These are phyloP conservation scores for Pyronema omphalodes DNA, from an alignment of 495 filamentous ascomycete species.

Conservation along the genomic window DNA sequence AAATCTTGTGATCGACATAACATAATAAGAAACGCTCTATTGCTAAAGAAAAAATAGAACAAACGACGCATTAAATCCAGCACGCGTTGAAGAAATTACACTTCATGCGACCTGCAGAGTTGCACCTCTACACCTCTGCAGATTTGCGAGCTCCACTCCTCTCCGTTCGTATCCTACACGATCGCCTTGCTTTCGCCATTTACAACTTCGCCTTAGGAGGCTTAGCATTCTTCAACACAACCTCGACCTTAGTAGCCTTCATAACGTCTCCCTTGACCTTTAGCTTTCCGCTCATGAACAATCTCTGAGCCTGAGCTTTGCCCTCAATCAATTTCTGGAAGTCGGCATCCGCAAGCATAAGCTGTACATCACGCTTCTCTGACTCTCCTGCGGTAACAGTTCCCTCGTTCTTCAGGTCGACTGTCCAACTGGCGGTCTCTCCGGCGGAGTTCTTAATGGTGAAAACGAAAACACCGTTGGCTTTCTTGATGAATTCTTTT, in stretches of 20 bases:
- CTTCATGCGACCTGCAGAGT: too few relatives aligned
- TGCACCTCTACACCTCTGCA: too few relatives aligned
- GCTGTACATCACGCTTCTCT: conserved; percentile 69
- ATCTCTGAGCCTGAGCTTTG: conserved; percentile 80
- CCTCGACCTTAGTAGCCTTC: conserved; percentile 96
- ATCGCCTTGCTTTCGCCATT: background rate
- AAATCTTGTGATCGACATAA: too few relatives aligned
- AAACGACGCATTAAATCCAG: too few relatives aligned
- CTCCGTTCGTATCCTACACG: background rate
- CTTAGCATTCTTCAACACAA: conserved; percentile 22
- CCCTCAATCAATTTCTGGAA: conserved; percentile 66
- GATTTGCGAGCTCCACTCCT: too few relatives aligned
- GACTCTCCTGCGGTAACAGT: conserved; percentile 56
- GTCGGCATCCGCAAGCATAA: conserved; percentile 68
- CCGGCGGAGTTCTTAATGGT: conserved; percentile 71
- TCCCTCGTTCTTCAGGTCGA: conserved; percentile 85
- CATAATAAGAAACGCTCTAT: too few relatives aligned
- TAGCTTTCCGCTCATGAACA: conserved; percentile 94
- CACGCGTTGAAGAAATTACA: too few relatives aligned
- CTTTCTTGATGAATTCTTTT: conserved; percentile 74
- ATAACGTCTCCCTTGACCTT: conserved; percentile 98
- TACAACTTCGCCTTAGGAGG: conserved; percentile 3
- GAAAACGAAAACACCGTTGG: conserved; percentile 77
- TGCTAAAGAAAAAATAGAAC: too few relatives aligned
- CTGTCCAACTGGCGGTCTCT: conserved; percentile 70